Evolutionary conservation across 1,284 basidiomycete genomes (phyloP).

Genomic region (Cutaneotrichosporon sp.): DNA sequence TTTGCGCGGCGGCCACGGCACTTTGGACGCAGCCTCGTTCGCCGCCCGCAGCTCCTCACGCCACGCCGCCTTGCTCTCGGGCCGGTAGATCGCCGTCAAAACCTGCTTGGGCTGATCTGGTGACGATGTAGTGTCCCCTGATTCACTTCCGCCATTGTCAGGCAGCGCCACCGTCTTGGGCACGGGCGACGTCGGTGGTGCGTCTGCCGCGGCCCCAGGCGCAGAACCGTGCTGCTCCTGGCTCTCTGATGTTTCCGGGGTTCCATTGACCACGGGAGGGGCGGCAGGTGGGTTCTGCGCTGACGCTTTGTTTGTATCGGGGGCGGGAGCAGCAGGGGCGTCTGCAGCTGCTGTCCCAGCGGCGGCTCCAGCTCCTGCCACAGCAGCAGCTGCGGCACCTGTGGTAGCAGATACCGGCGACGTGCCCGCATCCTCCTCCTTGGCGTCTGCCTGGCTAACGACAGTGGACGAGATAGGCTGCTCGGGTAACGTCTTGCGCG

Average conservation of each 20-base stretch:
- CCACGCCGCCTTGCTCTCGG: conserved; percentile 77
- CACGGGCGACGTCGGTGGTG: conserved; percentile 33
- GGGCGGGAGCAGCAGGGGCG: not conserved
- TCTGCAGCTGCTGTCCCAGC: not conserved
- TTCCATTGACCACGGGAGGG: not conserved
- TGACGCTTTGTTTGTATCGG: not conserved
- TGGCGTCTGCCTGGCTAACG: not conserved
- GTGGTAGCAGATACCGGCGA: not conserved
- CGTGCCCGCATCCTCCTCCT: not conserved
- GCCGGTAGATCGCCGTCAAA: conserved; percentile 77
- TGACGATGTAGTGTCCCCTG: not conserved
- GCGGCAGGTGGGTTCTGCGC: not conserved
- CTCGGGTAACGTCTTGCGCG: conserved; percentile 38
- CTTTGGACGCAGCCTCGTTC: conserved; percentile 44
- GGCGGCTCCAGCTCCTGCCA: not conserved
- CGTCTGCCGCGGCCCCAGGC: not conserved
- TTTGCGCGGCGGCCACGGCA: conserved; percentile 16
- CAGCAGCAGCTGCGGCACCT: not conserved
- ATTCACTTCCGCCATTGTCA: conserved; percentile 5
- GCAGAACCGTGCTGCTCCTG: not conserved
- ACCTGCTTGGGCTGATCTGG: conserved; percentile 48
- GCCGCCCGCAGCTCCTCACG: conserved; percentile 56
- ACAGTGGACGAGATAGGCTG: conserved; percentile 20
- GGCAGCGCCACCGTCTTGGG: conserved; percentile 24
- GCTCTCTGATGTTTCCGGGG: not conserved